Evolutionary conservation across 306 rosid species (phyloP).

Genomic region (Cyamopsis tetragonoloba): DNA sequence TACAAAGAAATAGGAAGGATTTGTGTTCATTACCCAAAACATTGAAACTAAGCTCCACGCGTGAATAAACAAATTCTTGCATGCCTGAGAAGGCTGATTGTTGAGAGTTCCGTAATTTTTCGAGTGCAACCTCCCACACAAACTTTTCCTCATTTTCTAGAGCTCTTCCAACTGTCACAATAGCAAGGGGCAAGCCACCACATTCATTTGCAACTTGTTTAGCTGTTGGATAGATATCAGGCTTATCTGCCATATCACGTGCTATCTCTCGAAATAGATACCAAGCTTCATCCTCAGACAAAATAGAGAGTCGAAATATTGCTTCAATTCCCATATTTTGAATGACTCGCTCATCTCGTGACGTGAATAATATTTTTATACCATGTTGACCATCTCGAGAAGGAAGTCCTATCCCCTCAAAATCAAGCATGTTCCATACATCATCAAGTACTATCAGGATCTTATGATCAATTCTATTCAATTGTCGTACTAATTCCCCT

Average conservation of each 20-base stretch:
- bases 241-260: not conserved
- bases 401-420: conserved; percentile 30
- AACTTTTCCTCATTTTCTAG: not conserved
- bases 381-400: not conserved
- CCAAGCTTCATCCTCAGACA: conserved; percentile 13
- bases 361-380: conserved; percentile 34
- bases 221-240: not conserved
- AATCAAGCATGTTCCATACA: conserved; percentile 30
- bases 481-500: not conserved
- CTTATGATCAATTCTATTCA: not conserved
- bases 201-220: conserved; percentile 30
- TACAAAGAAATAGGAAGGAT: conserved; percentile 18
- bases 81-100: not conserved
- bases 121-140: conserved; percentile 23
- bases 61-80: not conserved
- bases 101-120: not conserved
- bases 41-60: conserved; percentile 5
- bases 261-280: conserved; percentile 12
- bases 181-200: conserved; percentile 39
- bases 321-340: conserved; percentile 1
- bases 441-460: conserved; percentile 39
- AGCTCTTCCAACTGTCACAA: conserved; percentile 33
- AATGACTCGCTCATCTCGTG: conserved; percentile 20
- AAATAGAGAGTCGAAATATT: not conserved
- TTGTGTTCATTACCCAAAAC: conserved; percentile 14